Evolutionary conservation across 306 rosid genomes (phyloP).

Genomic region (Albizia julibrissin): DNA sequence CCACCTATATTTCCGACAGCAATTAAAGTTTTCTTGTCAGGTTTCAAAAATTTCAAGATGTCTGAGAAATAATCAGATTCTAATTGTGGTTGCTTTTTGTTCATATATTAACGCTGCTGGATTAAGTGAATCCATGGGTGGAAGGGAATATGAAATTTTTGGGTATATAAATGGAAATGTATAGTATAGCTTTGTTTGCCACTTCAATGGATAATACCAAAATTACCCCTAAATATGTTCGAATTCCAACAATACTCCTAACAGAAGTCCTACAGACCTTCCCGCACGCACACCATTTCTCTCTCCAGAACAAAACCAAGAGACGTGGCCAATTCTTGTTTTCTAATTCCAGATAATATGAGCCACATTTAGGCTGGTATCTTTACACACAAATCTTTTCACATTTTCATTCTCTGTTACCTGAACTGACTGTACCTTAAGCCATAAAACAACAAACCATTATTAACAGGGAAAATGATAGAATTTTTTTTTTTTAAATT

Average conservation of each 20-base stretch:
- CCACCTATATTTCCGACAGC: slow-evolving; percentile 5
- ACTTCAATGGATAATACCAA: neutral
- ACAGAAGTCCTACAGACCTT: neutral
- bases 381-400: slow-evolving; percentile 14
- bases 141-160: neutral
- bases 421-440: neutral
- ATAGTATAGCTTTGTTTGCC: neutral
- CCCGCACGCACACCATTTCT: neutral
- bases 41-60: neutral
- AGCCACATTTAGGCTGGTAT: slow-evolving; percentile 41
- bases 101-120: slow-evolving; percentile 6
- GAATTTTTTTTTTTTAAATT: too few relatives aligned
- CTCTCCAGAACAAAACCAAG: neutral
- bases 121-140: slow-evolving; percentile 15
- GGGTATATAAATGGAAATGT: neutral
- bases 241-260: neutral
- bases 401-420: neutral
- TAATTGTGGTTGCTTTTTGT: slow-evolving; percentile 5
- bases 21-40: slow-evolving; percentile 18
- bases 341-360: slow-evolving; percentile 46
- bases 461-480: too few relatives aligned
- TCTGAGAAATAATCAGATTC: neutral
- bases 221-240: neutral
- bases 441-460: neutral
- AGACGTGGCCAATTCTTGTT: slow-evolving; percentile 71